Evolutionary conservation across 2,329 filamentous ascomycete genomes (phyloP), one percentile per base, ranked within the genome.

Genomic region (Rutstroemia sydowiana): DNA sequence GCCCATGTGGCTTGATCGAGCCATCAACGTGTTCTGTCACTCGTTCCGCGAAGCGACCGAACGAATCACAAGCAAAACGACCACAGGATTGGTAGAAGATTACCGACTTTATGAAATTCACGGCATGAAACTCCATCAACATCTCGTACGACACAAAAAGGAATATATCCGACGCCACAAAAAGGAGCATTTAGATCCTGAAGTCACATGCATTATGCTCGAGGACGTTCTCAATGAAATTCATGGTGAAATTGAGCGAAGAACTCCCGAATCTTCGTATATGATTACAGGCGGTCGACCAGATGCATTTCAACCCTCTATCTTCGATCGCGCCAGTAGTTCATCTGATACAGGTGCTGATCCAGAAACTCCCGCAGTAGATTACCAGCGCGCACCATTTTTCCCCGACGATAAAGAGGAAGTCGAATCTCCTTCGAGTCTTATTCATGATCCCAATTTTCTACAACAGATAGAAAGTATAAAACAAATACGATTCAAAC

Each of bases 41-140:
- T 75, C 75, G 0, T 79, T 75, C 45, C 70, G 75, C 18, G 66
- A 71, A 21, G 76, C 75, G 3, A 66, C 72, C 32, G 58, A 62
- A 31, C 68, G 72, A 13, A 74, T 76, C 52, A 64, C 67, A n/a
- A 64, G 68, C 5, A 69, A 71, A 47, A 61, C 68, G 0, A 63
- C 67, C 30, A 67, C 71, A 1, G 73, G 75, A 5, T 64, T 76
- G 30, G 70, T 76, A 0, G 74, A 78, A 49, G 77, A 81, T 58
- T 80, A 76, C 58, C 68, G 74, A 11, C 66, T 75, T 9, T 78
- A 77, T 46, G 65, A 70, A 16, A 73, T 78, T 16, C 77, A 81
- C 51, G 76, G 76, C 0, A 68, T 69, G 34, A 72, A 70, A 46
- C 63, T 81, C 14, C 55, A 70, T 3, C 64, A 69, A 26, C 73